These are phyloP conservation scores for Globisporangium paddicum DNA, from an alignment of 352 stramenopile species.

Conservation along the genomic window DNA sequence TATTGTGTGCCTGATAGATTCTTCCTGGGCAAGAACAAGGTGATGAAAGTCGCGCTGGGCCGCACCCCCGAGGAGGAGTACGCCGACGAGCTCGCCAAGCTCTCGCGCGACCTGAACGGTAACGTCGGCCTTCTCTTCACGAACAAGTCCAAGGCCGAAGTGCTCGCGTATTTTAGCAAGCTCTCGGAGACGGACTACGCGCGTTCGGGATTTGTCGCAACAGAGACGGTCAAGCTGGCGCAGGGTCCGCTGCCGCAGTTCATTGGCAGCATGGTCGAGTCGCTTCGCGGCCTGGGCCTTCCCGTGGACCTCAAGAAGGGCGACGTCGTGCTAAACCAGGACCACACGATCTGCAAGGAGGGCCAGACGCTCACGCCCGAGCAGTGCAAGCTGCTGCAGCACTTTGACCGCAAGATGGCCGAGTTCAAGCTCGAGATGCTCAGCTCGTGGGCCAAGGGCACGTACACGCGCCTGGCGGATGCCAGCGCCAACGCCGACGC, in stretches of 20 bases:
- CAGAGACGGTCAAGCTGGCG: slow-evolving; percentile 85
- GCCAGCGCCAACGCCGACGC: slow-evolving; percentile 25
- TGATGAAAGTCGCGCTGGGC: slow-evolving; percentile 97
- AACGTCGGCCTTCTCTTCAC: slow-evolving; percentile 96
- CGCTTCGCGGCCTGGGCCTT: slow-evolving; percentile 94
- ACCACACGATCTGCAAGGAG: slow-evolving; percentile 93
- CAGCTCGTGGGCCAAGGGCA: slow-evolving; percentile 70
- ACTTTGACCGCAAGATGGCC: slow-evolving; percentile 88
- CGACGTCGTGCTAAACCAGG: slow-evolving; percentile 88
- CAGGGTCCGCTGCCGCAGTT: slow-evolving; percentile 90
- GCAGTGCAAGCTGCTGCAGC: slow-evolving; percentile 94
- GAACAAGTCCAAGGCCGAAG: slow-evolving; percentile 85
- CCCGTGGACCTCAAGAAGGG: slow-evolving; percentile 97
- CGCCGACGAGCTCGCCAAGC: slow-evolving; percentile 90
- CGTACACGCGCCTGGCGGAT: slow-evolving; percentile 66
- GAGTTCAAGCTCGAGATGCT: slow-evolving; percentile 81
- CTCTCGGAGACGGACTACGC: slow-evolving; percentile 93
- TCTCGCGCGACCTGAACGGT: slow-evolving; percentile 90
- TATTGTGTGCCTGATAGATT: slow-evolving; percentile 76
- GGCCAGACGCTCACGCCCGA: slow-evolving; percentile 93
- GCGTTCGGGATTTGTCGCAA: slow-evolving; percentile 90
- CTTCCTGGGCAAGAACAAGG: slow-evolving; percentile 99
- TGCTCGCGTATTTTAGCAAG: slow-evolving; percentile 90
- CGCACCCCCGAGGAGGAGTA: slow-evolving; percentile 95
- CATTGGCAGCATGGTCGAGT: slow-evolving; percentile 95